Conservation (phyloP, 1,284 basidiomycete genomes). For the Ceratobasidium sp. region DNA sequence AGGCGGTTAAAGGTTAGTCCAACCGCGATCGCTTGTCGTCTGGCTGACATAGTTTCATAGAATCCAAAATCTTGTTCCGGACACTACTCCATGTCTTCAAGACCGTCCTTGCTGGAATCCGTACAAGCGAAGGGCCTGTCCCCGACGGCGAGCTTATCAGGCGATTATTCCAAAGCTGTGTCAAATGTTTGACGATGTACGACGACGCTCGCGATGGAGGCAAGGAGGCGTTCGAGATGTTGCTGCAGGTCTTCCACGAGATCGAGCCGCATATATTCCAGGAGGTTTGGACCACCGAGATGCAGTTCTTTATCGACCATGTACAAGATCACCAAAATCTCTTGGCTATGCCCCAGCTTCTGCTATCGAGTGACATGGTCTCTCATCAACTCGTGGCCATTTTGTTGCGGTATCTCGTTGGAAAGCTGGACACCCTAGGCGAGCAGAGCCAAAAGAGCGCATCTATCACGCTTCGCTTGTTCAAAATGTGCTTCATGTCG, state of each 20-base stretch:
- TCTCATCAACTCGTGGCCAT: conserved; percentile 94
- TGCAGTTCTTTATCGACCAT: conserved; percentile 85
- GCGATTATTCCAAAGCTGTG: conserved; percentile 84
- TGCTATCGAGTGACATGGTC: conserved; percentile 84
- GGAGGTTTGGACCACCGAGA: conserved; percentile 91
- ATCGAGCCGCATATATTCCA: conserved; percentile 91
- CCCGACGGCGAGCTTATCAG: conserved; percentile 90
- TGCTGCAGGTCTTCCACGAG: conserved; percentile 78
- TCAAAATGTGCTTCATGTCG: conserved; percentile 96
- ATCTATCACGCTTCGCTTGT: conserved; percentile 85
- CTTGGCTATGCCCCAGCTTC: conserved; percentile 84
- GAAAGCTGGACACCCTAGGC: conserved; percentile 83
- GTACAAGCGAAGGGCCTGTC: conserved; percentile 76
- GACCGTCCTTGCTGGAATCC: conserved; percentile 78
- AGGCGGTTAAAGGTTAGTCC: conserved; percentile 68
- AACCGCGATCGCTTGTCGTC: conserved; percentile 28
- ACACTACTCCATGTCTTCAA: conserved; percentile 92
- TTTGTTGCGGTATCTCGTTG: conserved; percentile 86
- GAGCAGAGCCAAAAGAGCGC: conserved; percentile 80
- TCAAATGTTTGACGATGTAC: conserved; percentile 86
- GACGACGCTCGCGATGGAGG: conserved; percentile 82
- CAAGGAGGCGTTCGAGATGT: conserved; percentile 87
- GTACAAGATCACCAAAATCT: conserved; percentile 80
- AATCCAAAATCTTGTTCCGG: conserved; percentile 85
- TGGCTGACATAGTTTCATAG: conserved; percentile 52